Evolutionary conservation across 169 alveolate species (phyloP), one percentile per base, ranked within the genome.

Genomic region (Plasmodium falciparum): DNA sequence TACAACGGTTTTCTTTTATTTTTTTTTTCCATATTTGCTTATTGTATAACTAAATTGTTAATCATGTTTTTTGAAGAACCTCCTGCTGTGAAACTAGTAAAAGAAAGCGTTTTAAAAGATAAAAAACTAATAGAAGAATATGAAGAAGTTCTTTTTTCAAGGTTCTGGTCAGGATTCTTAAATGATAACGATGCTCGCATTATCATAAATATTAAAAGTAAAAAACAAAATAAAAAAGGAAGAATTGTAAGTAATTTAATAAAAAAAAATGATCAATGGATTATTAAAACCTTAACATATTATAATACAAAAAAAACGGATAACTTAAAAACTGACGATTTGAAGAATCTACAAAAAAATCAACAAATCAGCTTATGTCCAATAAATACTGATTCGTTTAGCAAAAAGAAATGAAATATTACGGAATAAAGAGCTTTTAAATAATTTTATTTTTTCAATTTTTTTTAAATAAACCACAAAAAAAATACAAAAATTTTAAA

Each of bases 221-320:
- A 47, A 12, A 78, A 29, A 56, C 47, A 80, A 5, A 59, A 70
- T 17, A 49, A 66, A 20, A 67, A 47, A 47, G 91, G 91, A 15
- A 80, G 59, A 69, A 69, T 80, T 39, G 43, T 80, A 52, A 61
- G 83, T 43, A 80, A 50, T 15, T 73, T 80, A 52, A 45, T n/a
- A 15, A 80, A 80, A 56, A 52, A 52, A 61, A 80, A 80, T 39
- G 73, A 80, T 26, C 50, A 69, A 7, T 80, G 91, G 91, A 3
- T 39, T 29, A 69, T 80, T 54, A 80, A 69, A 71, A 80, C 91
- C 15, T 58, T 80, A 69, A 80, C 91, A 43, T 80, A 80, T 69
- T 80, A 80, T 71, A 58, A 71, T 7, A 62, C 59, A 56, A 80
- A 80, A 69, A 80, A 56, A 56, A 80, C 67, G 67, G 85, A 80